Evolutionary conservation across 371 early-diverging fungal species (phyloP).

Genomic region (Syncephalastrum sp.): DNA sequence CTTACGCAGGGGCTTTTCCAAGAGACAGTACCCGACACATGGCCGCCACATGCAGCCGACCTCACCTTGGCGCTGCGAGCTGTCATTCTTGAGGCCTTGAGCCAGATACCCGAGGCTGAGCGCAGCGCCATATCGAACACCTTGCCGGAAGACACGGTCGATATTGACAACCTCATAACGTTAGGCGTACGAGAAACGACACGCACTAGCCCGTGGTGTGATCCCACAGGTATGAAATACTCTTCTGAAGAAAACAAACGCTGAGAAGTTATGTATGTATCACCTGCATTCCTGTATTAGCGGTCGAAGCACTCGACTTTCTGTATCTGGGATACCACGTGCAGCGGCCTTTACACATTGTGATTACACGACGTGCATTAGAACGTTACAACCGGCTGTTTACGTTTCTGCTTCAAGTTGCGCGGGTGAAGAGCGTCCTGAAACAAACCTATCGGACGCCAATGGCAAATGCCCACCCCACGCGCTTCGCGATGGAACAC

Average conservation of each 20-base stretch:
- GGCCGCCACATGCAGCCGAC: constrained; percentile 48
- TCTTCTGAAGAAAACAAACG: not conserved
- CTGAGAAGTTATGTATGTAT: no score
- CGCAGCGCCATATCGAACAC: not conserved
- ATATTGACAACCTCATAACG: constrained; percentile 38
- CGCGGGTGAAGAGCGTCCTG: constrained; percentile 29
- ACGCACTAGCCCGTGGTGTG: constrained; percentile 20
- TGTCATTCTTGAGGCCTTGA: constrained; percentile 36
- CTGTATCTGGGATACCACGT: constrained; percentile 47
- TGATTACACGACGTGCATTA: constrained; percentile 39
- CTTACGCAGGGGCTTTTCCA: constrained; percentile 7
- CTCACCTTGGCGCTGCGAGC: constrained; percentile 41
- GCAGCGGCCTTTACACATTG: constrained; percentile 42
- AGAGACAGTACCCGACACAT: constrained; percentile 9
- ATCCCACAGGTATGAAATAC: constrained; percentile 34
- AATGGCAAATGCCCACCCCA: constrained; percentile 19
- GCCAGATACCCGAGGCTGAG: constrained; percentile 6
- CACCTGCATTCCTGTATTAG: constrained; percentile 1
- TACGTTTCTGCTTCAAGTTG: constrained; percentile 43
- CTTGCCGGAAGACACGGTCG: constrained; percentile 3
- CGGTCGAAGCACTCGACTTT: constrained; percentile 52
- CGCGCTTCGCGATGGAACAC: constrained; percentile 50
- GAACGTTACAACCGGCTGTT: constrained; percentile 55
- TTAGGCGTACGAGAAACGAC: constrained; percentile 39
- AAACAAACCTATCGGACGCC: constrained; percentile 29